Base-by-base conservation (phyloP, 192 early-diverging fungal species). In the Coemansia sp. region DNA sequence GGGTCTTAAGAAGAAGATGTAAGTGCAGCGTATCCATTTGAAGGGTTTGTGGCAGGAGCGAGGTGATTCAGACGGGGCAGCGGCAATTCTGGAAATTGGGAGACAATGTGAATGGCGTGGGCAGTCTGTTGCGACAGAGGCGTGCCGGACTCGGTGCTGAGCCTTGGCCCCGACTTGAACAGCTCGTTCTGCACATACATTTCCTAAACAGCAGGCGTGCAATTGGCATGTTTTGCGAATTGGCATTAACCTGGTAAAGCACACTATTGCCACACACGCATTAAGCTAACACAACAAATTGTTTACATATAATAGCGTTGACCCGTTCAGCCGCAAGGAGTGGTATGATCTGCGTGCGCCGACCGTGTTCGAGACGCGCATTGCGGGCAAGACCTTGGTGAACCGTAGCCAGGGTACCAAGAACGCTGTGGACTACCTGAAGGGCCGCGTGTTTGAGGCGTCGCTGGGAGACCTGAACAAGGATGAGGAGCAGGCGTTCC, bases 331-430 rank as follows among this genome's bases (percentile, higher is more conserved):
- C 86, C 92, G 97, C 69, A 99, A 99, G 86, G 97, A 99, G 83
- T 99, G 97, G 97, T 99, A 98, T 82, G 95, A 97, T 82, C 88
- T 99, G 88, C 97, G 96, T 86, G 97, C 93, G 67, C 97, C 97
- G 72, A 89, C 90, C 63, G 89, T 67, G 22, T 99, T 99, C 79
- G 90, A 92, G 64, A 88, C 88, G 66, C 93, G 96, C 75, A 86
- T 93, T 69, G 89, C 94, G 64, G 97, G 97, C 72, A 99, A 99
- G 90, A 99, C 97, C 70, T 89, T 99, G 60, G 97, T 98, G 85
- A 99, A 99, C 94, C 94, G 97, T 67, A 97, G 94, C 86, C 95
- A 97, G 89, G 97, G 97, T 87, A 85, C 97, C 78, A 93, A 92
- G 89, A 93, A 86, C 84, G 93, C 97, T 83, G 93, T 94, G 84